Conservation (phyloP, 331 rosid genomes). For the Quercus tomentella region DNA sequence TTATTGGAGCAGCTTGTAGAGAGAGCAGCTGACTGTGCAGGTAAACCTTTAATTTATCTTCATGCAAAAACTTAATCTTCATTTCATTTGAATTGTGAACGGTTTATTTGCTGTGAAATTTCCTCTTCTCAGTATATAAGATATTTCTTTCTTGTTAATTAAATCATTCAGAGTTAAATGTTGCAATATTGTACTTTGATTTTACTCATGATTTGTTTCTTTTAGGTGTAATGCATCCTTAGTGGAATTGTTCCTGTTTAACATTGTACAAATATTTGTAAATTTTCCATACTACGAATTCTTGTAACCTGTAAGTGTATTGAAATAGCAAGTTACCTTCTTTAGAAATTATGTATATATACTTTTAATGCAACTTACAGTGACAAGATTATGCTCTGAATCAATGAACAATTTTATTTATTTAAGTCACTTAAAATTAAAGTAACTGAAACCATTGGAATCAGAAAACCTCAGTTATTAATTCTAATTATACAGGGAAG, state of each 20-base stretch:
- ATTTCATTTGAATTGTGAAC: not conserved
- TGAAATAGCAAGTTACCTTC: not conserved
- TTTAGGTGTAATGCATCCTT: not conserved
- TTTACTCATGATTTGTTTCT: not conserved
- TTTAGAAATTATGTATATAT: not conserved
- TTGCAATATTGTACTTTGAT: not conserved
- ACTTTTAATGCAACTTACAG: not conserved
- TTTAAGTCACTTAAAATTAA: not conserved
- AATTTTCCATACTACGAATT: not conserved
- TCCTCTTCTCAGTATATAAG: not conserved
- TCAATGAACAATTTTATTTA: not conserved
- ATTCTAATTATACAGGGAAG: not conserved
- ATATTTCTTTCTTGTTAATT: not conserved
- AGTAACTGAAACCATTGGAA: not conserved
- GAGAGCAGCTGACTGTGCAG: constrained; percentile 82
- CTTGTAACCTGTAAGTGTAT: not conserved
- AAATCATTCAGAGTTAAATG: not conserved
- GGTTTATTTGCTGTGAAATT: not conserved
- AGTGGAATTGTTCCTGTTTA: not conserved
- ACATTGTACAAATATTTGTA: not conserved
- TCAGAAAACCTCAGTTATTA: not conserved
- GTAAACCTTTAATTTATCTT: constrained; percentile 29
- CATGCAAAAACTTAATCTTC: not conserved
- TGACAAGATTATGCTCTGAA: not conserved
- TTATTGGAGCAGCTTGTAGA: constrained; percentile 74